Base-by-base conservation (phyloP, 2,329 filamentous ascomycete species). In the Daldinia eschscholtzii region DNA sequence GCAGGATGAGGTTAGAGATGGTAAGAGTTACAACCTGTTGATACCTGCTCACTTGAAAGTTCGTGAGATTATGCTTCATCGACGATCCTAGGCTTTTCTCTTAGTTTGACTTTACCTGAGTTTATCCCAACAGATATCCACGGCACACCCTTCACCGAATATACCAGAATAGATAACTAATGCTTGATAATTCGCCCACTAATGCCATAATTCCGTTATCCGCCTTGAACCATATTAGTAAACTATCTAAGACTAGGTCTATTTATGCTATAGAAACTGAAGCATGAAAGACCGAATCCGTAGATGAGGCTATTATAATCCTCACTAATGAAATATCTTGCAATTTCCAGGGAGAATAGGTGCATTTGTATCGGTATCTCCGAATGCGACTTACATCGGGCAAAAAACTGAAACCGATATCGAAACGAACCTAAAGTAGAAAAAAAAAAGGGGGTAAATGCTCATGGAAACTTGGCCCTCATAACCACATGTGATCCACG, bases 271-370 rank as follows among this genome's bases (percentile, higher is more conserved):
- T 28, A 48, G 23, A 13, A 48, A 26, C 20, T 7, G 1, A 1
- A 26, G 6, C 23, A 48, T 28, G 23, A 28, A 48, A 48, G 23
- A 12, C 23, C 13, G 33, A 52, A 13, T 33, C 46, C 4, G 26
- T 3, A 52, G 46, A 52, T 52, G 46, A 52, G 46, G 46, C 26
- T 52, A 52, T 52, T 52, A 52, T 52, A 33, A 33, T 18, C 26
- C 46, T 33, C 26, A 28, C 46, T 30, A 18, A 50, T 50, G 46
- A 28, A 23, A 28, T n/a, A 50, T 50, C 15, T 12, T 28, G 13
- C 46, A 7, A 30, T 30, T 50, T 30, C 26, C 26, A 30, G 26
- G 26, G 15, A 18, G 46, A 30, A 50, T 50, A 7, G 6, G 4
- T 18, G 26, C 7, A 18, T 26, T 52, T 52, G 2, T 30, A 33